Evolutionary conservation across 2,329 filamentous ascomycete genomes (phyloP).

Genomic region (Ceratocystis harringtonii): DNA sequence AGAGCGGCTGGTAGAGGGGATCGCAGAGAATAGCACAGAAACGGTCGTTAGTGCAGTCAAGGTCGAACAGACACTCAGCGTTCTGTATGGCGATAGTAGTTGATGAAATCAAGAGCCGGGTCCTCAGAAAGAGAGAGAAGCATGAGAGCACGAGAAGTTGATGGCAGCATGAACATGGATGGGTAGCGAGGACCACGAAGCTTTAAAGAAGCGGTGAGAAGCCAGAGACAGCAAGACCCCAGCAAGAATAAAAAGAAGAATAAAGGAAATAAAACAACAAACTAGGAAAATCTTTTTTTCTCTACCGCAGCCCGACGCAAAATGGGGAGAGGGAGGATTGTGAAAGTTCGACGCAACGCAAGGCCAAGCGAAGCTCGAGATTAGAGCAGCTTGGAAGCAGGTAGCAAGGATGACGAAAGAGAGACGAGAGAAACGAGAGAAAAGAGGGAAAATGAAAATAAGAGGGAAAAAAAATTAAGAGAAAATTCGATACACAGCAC

Average conservation of each 20-base stretch:
- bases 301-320: not conserved
- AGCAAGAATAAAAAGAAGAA: conserved; percentile 5
- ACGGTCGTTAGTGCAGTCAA: not conserved
- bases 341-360: not conserved
- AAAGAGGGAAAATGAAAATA: not conserved
- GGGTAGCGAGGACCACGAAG: conserved; percentile 8
- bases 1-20: not conserved
- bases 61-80: not conserved
- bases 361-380: not conserved
- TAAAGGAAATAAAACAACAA: conserved; percentile 6
- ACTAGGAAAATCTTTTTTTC: not conserved
- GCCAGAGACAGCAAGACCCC: conserved; percentile 9
- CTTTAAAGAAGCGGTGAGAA: conserved; percentile 17
- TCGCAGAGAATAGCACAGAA: no score
- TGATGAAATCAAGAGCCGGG: not conserved
- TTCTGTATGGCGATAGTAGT: not conserved
- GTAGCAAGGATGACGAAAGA: not conserved
- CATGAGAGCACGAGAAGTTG: not conserved
- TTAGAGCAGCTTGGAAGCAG: not conserved
- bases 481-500: not conserved
- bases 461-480: not conserved
- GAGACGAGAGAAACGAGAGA: not conserved
- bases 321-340: not conserved
- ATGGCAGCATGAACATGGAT: conserved; percentile 1
- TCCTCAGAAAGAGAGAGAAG: conserved; percentile 7